Conservation (phyloP, 169 alveolate genomes). For the Cryptosporidium baileyi region DNA sequence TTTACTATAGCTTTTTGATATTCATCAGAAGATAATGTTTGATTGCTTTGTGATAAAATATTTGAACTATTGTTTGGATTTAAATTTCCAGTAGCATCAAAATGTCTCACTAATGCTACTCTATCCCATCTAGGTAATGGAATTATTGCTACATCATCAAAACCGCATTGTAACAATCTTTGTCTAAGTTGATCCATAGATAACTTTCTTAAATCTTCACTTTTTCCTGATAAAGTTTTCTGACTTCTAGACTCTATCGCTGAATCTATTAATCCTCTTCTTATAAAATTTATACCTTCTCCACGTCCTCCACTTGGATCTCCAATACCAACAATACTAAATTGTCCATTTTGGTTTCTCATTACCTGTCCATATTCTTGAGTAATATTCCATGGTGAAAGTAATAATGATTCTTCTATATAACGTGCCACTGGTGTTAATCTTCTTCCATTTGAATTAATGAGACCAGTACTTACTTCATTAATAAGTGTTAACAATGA, state of each 20-base stretch:
- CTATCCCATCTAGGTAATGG: constrained; percentile 89
- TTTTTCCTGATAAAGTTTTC: constrained; percentile 74
- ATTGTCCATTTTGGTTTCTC: constrained; percentile 83
- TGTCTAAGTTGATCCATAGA: constrained; percentile 84
- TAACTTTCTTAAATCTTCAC: constrained; percentile 84
- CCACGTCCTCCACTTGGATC: constrained; percentile 89
- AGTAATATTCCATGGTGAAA: constrained; percentile 86
- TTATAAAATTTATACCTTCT: constrained; percentile 82
- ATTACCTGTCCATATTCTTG: constrained; percentile 82
- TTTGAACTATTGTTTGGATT: neutral
- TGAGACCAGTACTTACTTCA: constrained; percentile 50
- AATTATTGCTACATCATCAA: constrained; percentile 81
- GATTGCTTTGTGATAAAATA: constrained; percentile 36
- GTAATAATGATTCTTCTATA: constrained; percentile 82
- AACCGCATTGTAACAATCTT: constrained; percentile 82
- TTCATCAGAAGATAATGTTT: constrained; percentile 82
- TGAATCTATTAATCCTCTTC: constrained; percentile 74
- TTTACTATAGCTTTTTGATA: constrained; percentile 76
- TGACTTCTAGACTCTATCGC: constrained; percentile 58
- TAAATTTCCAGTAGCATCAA: constrained; percentile 30
- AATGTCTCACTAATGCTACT: constrained; percentile 86
- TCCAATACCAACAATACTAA: constrained; percentile 81
- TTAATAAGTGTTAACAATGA: constrained; percentile 14
- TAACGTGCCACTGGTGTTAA: constrained; percentile 73
- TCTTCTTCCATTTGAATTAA: constrained; percentile 66